These are phyloP conservation scores for Phytopythium litorale DNA, from an alignment of 352 stramenopile species.

Conservation along the genomic window DNA sequence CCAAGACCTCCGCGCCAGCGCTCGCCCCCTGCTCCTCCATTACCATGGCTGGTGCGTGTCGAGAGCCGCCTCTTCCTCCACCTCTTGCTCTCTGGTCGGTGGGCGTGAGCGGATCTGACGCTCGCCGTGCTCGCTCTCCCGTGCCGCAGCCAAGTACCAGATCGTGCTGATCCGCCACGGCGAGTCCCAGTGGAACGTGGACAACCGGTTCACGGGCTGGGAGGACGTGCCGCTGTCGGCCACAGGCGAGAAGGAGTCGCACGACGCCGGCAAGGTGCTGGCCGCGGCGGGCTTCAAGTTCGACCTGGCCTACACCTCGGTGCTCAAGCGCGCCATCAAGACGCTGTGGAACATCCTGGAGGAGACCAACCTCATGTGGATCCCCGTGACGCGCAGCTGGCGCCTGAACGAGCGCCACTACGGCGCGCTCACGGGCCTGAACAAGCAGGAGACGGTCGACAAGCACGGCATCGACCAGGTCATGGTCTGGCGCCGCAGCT, in stretches of 20 bases:
- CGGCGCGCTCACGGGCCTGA: constrained; percentile 87
- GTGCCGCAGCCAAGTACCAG: constrained; percentile 73
- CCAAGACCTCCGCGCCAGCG: not conserved
- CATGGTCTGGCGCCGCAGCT: constrained; percentile 96
- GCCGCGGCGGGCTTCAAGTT: constrained; percentile 92
- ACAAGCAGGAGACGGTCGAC: constrained; percentile 89
- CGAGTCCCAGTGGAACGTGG: constrained; percentile 93
- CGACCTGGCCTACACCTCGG: constrained; percentile 94
- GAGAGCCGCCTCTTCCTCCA: not conserved
- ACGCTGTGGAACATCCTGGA: constrained; percentile 93
- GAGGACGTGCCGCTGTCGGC: constrained; percentile 91
- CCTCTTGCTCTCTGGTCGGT: not conserved
- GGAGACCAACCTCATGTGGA: constrained; percentile 93
- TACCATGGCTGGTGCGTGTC: constrained; percentile 17
- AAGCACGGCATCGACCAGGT: constrained; percentile 92
- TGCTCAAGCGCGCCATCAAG: constrained; percentile 94
- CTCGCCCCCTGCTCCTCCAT: not conserved
- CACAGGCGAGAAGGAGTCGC: constrained; percentile 89
- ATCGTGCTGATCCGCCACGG: constrained; percentile 91
- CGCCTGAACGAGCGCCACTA: constrained; percentile 91
- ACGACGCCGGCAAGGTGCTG: constrained; percentile 86
- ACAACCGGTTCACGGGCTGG: constrained; percentile 95
- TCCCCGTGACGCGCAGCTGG: constrained; percentile 85
- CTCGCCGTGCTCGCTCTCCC: no score
- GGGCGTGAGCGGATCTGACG: not conserved